Evolutionary conservation across 108 stramenopile genomes (phyloP).

Genomic region (Aurantiochytrium sp.): DNA sequence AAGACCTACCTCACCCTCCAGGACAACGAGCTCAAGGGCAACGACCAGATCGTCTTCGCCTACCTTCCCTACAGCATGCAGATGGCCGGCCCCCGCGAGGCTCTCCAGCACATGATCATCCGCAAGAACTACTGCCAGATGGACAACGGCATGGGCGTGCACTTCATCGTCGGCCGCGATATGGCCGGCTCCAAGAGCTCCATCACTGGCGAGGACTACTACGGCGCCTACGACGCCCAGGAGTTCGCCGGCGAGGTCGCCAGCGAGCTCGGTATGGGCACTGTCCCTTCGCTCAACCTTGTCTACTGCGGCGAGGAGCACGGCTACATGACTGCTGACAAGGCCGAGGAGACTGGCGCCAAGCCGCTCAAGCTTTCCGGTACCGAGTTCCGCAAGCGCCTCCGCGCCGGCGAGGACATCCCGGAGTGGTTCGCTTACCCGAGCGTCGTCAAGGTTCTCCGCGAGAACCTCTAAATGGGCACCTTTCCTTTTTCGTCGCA

Average conservation of each 20-base stretch:
- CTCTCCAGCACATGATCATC: conserved; percentile 99
- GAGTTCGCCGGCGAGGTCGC: conserved; percentile 76
- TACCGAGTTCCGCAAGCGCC: conserved; percentile 98
- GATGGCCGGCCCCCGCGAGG: conserved; percentile 99
- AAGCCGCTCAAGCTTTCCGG: conserved; percentile 81
- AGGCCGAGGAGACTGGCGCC: conserved; percentile 79
- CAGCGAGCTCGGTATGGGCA: conserved; percentile 78
- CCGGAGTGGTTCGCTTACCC: conserved; percentile 99
- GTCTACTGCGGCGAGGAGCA: conserved; percentile 90
- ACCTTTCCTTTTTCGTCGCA: too few relatives aligned
- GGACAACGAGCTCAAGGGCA: conserved; percentile 71
- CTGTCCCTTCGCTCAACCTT: conserved; percentile 87
- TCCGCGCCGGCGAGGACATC: conserved; percentile 94
- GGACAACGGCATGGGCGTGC: conserved; percentile 46
- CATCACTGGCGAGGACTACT: conserved; percentile 94
- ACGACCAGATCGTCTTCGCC: conserved; percentile 88
- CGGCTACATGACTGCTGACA: conserved; percentile 93
- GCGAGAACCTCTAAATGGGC: conserved; percentile 52
- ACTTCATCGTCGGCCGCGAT: conserved; percentile 98
- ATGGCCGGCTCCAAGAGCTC: conserved; percentile 96
- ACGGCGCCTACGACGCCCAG: conserved; percentile 97
- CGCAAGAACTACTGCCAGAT: conserved; percentile 93
- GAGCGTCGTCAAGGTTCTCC: conserved; percentile 83
- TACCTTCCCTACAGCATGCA: conserved; percentile 99
- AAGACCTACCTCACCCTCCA: conserved; percentile 93